A percentile compares a stretch with the other conserved stretches of the same genome.
Conservation (phyloP, 352 stramenopile genomes). For the Phytophthora capsici region DNA sequence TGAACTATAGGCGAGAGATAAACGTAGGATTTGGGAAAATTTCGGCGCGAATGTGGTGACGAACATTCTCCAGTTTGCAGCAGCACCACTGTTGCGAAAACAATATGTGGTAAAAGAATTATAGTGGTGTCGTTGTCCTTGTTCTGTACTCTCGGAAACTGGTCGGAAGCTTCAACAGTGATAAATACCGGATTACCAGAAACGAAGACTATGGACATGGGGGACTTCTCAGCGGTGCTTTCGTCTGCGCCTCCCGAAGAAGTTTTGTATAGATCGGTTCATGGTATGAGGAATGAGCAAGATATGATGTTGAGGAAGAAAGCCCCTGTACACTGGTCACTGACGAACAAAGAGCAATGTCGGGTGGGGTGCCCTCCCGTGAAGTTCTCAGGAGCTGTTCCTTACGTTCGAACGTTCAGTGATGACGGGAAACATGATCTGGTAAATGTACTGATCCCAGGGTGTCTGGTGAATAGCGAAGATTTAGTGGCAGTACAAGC, state of each 20-base stretch:
- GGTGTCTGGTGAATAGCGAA: conserved; percentile 7
- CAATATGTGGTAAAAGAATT: no score
- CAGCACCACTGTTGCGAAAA: no score
- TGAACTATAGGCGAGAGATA: no score
- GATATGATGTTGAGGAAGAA: conserved; percentile 14
- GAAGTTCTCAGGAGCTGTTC: conserved; percentile 5
- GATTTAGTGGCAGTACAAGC: conserved; percentile 5
- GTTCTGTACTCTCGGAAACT: no score
- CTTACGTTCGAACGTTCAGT: conserved; percentile 9
- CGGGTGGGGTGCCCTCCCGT: not conserved
- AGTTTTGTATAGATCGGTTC: conserved; percentile 3
- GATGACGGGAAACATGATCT: conserved; percentile 9
- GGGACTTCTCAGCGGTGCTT: conserved; percentile 6
- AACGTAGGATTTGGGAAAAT: no score
- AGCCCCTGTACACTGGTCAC: conserved; percentile 5
- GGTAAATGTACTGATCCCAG: conserved; percentile 23
- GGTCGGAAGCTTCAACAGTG: no score
- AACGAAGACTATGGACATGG: no score
- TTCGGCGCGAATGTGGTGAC: no score
- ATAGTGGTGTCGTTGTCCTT: no score
- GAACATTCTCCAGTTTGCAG: no score
- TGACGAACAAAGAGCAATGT: not conserved
- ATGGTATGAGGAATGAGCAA: conserved; percentile 1
- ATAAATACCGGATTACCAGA: no score
- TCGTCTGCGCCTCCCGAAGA: conserved; percentile 20